phyloP scores from a whole-genome alignment of 805 yeast species.

The Starmerella bacillaris region DNA sequence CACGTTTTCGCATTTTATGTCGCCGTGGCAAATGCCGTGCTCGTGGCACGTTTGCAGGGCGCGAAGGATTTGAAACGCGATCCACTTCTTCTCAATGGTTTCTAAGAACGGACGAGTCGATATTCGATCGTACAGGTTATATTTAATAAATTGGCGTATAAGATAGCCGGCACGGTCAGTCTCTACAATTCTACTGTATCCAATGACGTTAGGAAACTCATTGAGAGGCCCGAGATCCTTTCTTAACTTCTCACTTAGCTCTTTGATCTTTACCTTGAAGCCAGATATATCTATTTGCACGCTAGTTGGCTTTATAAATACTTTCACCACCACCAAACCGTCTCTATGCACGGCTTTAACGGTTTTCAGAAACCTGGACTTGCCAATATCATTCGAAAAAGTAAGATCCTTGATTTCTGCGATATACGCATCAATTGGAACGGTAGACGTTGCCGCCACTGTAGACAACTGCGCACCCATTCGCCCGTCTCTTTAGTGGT shows the following conservation, averaged over 20 bases:
- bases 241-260: constrained; percentile 14
- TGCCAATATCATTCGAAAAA: constrained; percentile 53
- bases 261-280: constrained; percentile 6
- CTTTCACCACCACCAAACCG: constrained; percentile 61
- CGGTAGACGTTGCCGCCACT: constrained; percentile 61
- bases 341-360: constrained; percentile 58
- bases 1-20: constrained; percentile 77
- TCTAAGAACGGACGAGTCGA: constrained; percentile 77
- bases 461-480: constrained; percentile 85
- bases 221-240: constrained; percentile 10
- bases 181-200: constrained; percentile 59
- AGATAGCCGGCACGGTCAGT: constrained; percentile 85
- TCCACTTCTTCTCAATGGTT: constrained; percentile 64
- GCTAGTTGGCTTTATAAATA: constrained; percentile 54
- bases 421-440: constrained; percentile 76
- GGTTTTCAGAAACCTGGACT: constrained; percentile 67
- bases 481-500: no score
- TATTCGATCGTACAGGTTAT: constrained; percentile 72
- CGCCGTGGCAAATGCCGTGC: constrained; percentile 59
- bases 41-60: constrained; percentile 48
- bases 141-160: constrained; percentile 61
- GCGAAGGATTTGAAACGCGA: constrained; percentile 60
- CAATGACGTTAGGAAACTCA: constrained; percentile 37
- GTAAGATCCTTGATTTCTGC: constrained; percentile 62
- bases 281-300: constrained; percentile 6